These are phyloP conservation scores for Podila horticola DNA, from an alignment of 192 early-diverging fungal species.

Conservation along the genomic window DNA sequence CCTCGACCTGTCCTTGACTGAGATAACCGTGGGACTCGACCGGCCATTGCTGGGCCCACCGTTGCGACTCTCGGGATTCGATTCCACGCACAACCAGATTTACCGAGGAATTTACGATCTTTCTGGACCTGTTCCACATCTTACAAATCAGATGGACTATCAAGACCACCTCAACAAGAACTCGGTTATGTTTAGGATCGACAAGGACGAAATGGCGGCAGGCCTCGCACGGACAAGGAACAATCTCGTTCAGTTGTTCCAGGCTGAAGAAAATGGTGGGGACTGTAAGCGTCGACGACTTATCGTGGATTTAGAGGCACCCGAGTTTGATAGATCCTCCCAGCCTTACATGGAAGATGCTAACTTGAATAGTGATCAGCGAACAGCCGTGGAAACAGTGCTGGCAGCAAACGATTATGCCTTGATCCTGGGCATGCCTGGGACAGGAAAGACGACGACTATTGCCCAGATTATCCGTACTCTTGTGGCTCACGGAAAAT, in stretches of 20 bases:
- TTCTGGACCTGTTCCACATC: not conserved
- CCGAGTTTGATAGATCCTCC: slow-evolving; percentile 60
- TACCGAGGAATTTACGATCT: slow-evolving; percentile 55
- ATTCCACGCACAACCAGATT: slow-evolving; percentile 66
- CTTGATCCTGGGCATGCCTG: slow-evolving; percentile 95
- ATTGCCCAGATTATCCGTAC: slow-evolving; percentile 80
- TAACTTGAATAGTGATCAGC: slow-evolving; percentile 79
- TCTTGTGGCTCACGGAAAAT: slow-evolving; percentile 74
- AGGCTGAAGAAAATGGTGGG: slow-evolving; percentile 51
- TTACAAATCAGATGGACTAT: slow-evolving; percentile 11
- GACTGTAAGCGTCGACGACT: slow-evolving; percentile 68
- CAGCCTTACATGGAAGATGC: slow-evolving; percentile 14
- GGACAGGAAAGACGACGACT: slow-evolving; percentile 95
- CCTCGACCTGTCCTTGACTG: slow-evolving; percentile 54
- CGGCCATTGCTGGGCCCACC: slow-evolving; percentile 75
- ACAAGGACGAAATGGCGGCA: slow-evolving; percentile 83
- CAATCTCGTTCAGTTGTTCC: slow-evolving; percentile 83
- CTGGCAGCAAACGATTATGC: slow-evolving; percentile 85
- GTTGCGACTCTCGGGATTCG: slow-evolving; percentile 61
- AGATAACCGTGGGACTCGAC: slow-evolving; percentile 68
- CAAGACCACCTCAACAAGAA: slow-evolving; percentile 40
- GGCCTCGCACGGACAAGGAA: slow-evolving; percentile 75
- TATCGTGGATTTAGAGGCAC: slow-evolving; percentile 83
- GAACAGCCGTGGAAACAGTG: slow-evolving; percentile 74
- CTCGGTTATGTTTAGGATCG: slow-evolving; percentile 72